Conservation (phyloP, 768 basidiomycete species). For the Leccinum subgranulosum region DNA sequence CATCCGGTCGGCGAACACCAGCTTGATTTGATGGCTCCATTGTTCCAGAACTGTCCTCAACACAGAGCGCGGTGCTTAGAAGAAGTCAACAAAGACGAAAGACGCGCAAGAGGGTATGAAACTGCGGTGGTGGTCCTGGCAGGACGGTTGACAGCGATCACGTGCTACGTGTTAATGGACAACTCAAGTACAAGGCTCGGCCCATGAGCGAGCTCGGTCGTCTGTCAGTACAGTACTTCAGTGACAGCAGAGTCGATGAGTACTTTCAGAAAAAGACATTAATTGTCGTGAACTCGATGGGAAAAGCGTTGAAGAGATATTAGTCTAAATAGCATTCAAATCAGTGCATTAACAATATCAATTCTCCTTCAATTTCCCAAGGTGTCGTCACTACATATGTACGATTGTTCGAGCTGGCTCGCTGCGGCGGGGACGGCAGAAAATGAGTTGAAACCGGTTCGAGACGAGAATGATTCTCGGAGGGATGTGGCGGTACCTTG, state of each 20-base stretch:
- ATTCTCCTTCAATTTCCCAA: neutral
- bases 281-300: neutral
- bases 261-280: neutral
- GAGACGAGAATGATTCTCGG: conserved; percentile 1
- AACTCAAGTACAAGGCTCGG: no score
- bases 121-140: neutral
- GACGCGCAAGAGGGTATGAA: conserved; percentile 1
- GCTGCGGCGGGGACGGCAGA: neutral
- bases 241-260: neutral
- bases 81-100: neutral
- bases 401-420: neutral
- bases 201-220: neutral
- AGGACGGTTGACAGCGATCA: conserved; percentile 7
- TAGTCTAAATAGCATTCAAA: neutral
- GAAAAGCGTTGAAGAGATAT: neutral
- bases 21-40: conserved; percentile 29
- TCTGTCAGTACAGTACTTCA: neutral
- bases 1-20: conserved; percentile 58
- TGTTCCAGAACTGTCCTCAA: neutral
- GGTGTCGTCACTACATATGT: neutral
- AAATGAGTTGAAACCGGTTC: conserved; percentile 1
- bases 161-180: conserved; percentile 6
- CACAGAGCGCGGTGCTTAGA: neutral
- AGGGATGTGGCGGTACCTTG: conserved; percentile 25
- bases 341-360: neutral